A percentile compares a stretch with the other conserved stretches of the same genome.
phyloP scores from a whole-genome alignment of 2,329 filamentous ascomycete genomes.

The Ophiostoma ulmi region DNA sequence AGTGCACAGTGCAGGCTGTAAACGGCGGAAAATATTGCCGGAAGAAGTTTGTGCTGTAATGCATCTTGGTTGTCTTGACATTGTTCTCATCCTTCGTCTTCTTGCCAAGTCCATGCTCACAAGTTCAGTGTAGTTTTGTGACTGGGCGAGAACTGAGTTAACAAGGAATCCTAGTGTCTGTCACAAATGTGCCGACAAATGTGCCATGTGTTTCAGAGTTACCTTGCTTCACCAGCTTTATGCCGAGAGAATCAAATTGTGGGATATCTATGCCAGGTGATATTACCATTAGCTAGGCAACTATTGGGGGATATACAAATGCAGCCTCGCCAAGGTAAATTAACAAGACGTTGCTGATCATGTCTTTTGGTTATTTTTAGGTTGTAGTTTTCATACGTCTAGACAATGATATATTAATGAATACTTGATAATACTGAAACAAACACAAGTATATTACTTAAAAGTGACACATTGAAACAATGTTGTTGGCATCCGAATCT shows the following conservation, averaged over 20 bases:
- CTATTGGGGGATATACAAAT: background rate
- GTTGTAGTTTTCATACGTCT: background rate
- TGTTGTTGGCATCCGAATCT: background rate
- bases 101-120: background rate
- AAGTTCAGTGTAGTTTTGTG: background rate
- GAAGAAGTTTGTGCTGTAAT: background rate
- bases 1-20: background rate
- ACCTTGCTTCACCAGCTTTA: background rate
- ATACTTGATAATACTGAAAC: background rate
- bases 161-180: background rate
- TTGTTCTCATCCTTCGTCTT: background rate
- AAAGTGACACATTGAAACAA: background rate
- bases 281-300: background rate
- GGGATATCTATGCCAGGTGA: background rate
- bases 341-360: background rate
- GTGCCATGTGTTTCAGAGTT: background rate
- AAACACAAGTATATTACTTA: background rate
- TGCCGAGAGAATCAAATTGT: background rate
- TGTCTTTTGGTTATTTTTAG: background rate
- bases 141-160: background rate
- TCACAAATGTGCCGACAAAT: background rate
- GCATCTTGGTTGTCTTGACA: background rate
- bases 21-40: background rate
- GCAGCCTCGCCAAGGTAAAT: background rate
- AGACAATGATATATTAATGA: background rate